These are phyloP conservation scores for Wickerhamiella lipophila DNA, from an alignment of 805 yeast genomes.

Conservation along the genomic window DNA sequence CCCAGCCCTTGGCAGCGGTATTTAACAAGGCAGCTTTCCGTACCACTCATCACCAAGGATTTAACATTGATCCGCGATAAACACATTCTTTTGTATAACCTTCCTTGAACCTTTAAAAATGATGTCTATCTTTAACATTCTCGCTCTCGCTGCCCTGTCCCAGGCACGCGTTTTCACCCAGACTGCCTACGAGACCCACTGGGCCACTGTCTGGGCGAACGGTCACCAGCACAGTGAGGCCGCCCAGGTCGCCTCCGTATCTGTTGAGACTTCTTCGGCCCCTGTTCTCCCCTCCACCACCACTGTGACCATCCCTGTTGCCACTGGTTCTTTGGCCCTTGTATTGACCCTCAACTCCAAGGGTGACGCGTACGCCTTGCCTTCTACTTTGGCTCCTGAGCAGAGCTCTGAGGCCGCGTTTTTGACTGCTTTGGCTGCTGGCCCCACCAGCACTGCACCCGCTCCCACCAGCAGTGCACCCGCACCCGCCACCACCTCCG, in stretches of 20 bases:
- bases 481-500: conserved; percentile 13
- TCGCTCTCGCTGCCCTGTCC: conserved; percentile 7
- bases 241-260: conserved; percentile 16
- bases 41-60: neutral
- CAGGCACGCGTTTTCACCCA: conserved; percentile 2
- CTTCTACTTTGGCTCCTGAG: conserved; percentile 5
- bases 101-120: neutral
- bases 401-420: conserved; percentile 1
- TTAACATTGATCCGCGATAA: neutral
- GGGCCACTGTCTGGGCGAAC: neutral
- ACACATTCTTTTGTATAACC: neutral
- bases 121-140: neutral
- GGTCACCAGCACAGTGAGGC: conserved; percentile 13
- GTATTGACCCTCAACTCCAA: conserved; percentile 2
- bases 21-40: neutral
- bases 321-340: conserved; percentile 10
- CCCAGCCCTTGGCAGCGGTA: neutral
- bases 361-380: neutral
- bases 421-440: conserved; percentile 16
- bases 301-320: conserved; percentile 21
- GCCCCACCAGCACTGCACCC: conserved; percentile 12
- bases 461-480: conserved; percentile 11
- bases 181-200: conserved; percentile 8
- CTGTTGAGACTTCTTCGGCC: conserved; percentile 20
- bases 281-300: conserved; percentile 21